Conservation (phyloP, 2,329 filamentous ascomycete species). For the Fusarium subtropicale region DNA sequence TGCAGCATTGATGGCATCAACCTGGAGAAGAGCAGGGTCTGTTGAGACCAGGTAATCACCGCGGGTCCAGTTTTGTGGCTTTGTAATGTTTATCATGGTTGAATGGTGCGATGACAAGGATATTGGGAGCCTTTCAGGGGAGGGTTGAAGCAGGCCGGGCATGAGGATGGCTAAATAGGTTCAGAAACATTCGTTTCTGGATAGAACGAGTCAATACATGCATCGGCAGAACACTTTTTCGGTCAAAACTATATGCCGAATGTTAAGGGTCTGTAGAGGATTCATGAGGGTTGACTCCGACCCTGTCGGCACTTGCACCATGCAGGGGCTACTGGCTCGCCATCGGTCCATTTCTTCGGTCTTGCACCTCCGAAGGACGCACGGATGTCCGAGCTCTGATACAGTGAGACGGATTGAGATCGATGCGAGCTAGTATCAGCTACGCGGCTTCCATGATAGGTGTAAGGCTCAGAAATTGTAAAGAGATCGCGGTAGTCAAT, state of each 20-base stretch:
- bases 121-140: background rate
- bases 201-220: background rate
- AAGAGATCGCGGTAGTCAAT: rapidly evolving
- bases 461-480: rapidly evolving
- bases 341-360: background rate
- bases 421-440: rapidly evolving
- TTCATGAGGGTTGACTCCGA: background rate
- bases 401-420: rapidly evolving
- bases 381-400: background rate
- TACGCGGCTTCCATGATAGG: rapidly evolving
- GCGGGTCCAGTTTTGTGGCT: background rate
- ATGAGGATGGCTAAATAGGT: background rate
- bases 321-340: background rate
- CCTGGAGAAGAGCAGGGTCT: background rate
- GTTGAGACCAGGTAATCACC: background rate
- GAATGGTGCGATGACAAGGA: background rate
- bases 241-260: background rate
- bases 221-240: background rate
- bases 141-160: background rate
- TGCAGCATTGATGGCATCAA: conserved; percentile 1
- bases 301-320: background rate
- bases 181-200: background rate
- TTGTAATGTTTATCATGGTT: background rate
- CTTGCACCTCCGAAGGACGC: rapidly evolving
- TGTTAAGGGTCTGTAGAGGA: too few relatives aligned